Conservation (phyloP, 2,329 filamentous ascomycete species). For the Trichoderma sp. region DNA sequence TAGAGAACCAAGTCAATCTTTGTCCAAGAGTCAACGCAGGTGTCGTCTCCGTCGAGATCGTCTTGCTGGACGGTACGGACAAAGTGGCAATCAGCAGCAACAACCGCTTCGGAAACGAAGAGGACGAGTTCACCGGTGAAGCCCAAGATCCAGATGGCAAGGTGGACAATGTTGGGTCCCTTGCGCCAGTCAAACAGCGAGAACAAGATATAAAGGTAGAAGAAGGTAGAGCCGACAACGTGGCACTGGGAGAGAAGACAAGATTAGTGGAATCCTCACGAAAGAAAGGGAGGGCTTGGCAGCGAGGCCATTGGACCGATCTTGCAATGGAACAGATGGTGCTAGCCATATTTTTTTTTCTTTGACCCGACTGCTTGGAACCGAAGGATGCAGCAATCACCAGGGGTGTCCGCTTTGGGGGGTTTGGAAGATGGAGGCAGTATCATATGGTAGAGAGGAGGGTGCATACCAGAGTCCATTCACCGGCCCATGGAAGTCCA, state of each 20-base stretch:
- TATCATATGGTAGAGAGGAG: not conserved
- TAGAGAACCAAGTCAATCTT: constrained; percentile 66
- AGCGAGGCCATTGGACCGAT: constrained; percentile 8
- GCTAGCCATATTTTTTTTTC: not conserved
- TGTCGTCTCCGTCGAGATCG: constrained; percentile 36
- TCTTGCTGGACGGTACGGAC: constrained; percentile 46
- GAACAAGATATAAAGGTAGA: constrained; percentile 83
- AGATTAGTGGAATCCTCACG: constrained; percentile 7
- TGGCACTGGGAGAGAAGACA: constrained; percentile 66
- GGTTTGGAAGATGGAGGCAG: too few relatives aligned
- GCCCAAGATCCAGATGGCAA: constrained; percentile 75
- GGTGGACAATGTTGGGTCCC: constrained; percentile 77
- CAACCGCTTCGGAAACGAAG: constrained; percentile 65
- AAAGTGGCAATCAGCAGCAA: constrained; percentile 69
- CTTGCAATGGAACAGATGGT: not conserved
- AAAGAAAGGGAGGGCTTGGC: constrained; percentile 1
- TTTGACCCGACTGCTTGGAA: not conserved
- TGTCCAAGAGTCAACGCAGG: constrained; percentile 45
- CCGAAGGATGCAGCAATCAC: not conserved
- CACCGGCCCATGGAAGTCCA: constrained; percentile 71
- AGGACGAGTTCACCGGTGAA: constrained; percentile 74
- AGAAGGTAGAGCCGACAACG: constrained; percentile 79
- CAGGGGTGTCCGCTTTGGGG: too few relatives aligned
- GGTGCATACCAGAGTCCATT: constrained; percentile 71
- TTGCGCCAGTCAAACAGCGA: constrained; percentile 82